phyloP scores from a whole-genome alignment of 345 rosid species.

The Dipteronia sinensis region DNA sequence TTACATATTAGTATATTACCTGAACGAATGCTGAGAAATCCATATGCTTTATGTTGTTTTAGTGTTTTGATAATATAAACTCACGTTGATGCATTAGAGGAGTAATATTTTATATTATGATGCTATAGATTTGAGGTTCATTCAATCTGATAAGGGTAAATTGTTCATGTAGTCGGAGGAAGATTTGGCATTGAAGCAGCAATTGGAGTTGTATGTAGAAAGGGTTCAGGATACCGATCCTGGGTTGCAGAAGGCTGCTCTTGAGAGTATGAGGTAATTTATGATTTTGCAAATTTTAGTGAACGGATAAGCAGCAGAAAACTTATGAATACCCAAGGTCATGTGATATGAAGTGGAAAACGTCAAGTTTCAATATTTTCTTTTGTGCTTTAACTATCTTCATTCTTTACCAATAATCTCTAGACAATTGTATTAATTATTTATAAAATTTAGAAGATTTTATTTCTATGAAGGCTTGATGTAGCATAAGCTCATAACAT shows the following conservation, averaged over 20 bases:
- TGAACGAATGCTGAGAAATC: background rate
- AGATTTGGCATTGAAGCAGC: constrained; percentile 90
- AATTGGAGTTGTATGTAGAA: constrained; percentile 91
- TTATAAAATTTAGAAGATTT: background rate
- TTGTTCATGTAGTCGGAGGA: constrained; percentile 73
- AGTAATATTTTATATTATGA: background rate
- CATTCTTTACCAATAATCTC: too few species aligned
- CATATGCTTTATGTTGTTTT: background rate
- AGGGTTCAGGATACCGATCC: constrained; percentile 92
- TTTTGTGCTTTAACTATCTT: background rate
- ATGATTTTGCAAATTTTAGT: constrained; percentile 10
- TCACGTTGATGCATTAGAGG: background rate
- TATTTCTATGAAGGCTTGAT: background rate
- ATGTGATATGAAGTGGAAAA: background rate
- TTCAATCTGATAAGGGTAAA: background rate
- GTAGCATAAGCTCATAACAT: background rate
- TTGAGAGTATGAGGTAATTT: constrained; percentile 91
- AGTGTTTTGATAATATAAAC: background rate
- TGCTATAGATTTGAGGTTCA: background rate
- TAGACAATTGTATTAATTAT: background rate
- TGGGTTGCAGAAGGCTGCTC: constrained; percentile 82
- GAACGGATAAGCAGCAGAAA: background rate
- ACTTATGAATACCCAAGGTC: too few species aligned
- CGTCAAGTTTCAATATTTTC: background rate
- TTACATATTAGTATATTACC: background rate